Evolutionary conservation across 371 early-diverging fungal species (phyloP), one percentile per base, ranked within the genome.

Genomic region (Umbelopsis sp.): DNA sequence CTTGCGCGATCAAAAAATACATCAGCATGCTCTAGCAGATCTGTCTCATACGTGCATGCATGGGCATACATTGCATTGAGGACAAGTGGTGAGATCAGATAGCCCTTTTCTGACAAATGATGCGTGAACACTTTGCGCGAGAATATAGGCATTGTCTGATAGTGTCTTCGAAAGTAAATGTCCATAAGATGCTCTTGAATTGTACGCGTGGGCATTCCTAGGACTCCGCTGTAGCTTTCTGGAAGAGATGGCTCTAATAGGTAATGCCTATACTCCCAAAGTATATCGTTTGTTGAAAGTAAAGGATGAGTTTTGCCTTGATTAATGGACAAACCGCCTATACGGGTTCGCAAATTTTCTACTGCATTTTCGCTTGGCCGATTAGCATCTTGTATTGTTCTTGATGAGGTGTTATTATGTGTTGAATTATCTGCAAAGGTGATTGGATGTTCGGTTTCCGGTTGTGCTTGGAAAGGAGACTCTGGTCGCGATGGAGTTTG

Each of bases 1-100:
- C 69, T 76, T 22, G 75, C 79, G 11, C 79, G 74, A n/a, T 79
- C 69, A 44, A 69, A 79, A 57, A 79, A 79, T 2, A 76, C 69
- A 11, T 46, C 63, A 14, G 76, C 53, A 44, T 64, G 64, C 44
- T 70, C 71, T 7, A 71, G 78, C 1, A 70, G 44, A 18, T 71
- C 68, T 9, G 50, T 65, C 18, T 70, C 32, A 44, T 68, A 50
- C 0, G 66, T 50, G 50, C 48, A 71, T 14, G 68, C 65, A 7
- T 63, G 16, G 12, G 71, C 73, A 48, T 74, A 79, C 1, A 79
- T 79, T 10, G 74, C 70, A 50, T 79, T 79, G 22, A 79, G 51
- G n/a, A 76, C 44, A 3, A 79, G 50, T 11, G 79, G 79, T 10
- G 79, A 74, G 12, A 79, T 70, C 5, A 79, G 29, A 7, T 70